These are phyloP conservation scores for Micractinium sp. DNA, from an alignment of 139 green algal species.

Conservation along the genomic window DNA sequence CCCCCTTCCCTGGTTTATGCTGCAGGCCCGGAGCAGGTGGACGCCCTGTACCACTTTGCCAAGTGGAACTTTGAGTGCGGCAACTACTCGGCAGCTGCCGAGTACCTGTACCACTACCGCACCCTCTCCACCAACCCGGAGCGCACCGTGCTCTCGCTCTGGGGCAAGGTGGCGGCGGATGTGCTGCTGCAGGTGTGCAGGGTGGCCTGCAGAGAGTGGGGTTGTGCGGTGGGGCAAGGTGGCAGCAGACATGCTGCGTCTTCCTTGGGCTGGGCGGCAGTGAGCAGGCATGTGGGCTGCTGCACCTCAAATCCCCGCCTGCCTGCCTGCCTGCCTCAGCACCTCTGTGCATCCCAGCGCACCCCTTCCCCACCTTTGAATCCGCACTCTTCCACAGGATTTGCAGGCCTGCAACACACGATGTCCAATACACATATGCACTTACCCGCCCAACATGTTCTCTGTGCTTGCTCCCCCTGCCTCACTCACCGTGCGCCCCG, in stretches of 20 bases:
- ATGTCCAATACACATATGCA: too few relatives aligned
- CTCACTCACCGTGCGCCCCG: background rate
- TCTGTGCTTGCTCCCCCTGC: background rate
- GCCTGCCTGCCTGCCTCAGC: too few relatives aligned
- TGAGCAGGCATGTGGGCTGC: too few relatives aligned
- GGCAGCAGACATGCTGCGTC: background rate
- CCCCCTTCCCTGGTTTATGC: background rate
- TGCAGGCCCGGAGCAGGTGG: constrained; percentile 86
- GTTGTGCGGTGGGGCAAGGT: background rate
- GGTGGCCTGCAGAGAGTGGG: background rate
- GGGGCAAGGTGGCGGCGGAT: constrained; percentile 96
- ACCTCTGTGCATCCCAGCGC: too few relatives aligned
- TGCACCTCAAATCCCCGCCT: too few relatives aligned
- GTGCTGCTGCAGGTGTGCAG: constrained; percentile 83
- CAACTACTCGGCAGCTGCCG: constrained; percentile 91
- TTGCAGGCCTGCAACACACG: too few relatives aligned
- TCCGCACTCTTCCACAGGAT: too few relatives aligned
- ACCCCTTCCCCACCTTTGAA: too few relatives aligned
- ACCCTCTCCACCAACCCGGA: constrained; percentile 87
- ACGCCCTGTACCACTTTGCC: constrained; percentile 97
- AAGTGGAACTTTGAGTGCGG: constrained; percentile 99
- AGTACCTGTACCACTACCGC: constrained; percentile 95
- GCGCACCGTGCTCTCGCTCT: constrained; percentile 86
- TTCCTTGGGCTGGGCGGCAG: too few relatives aligned
- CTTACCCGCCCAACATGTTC: too few relatives aligned